Base-by-base conservation (phyloP, 23 red algal genomes). In the Gracilaria vermiculophylla region DNA sequence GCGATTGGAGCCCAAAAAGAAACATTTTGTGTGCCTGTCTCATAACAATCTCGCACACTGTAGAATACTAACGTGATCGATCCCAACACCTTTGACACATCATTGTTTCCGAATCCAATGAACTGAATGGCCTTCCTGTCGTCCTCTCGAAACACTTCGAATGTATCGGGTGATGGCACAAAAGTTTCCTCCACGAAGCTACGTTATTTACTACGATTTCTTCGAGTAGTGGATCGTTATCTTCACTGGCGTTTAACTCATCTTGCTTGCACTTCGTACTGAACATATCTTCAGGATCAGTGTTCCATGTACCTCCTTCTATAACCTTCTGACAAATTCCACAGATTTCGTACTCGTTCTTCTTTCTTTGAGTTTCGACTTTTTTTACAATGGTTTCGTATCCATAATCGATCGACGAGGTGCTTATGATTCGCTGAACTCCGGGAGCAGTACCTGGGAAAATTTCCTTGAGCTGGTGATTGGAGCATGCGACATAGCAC, bases 401-500 rank as follows among this genome's bases (percentile, higher is more conserved):
- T 17, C 39, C 67, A 48, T 73, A 73, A 25, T 73, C 67, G 42
- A 48, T 48, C 12, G 42, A 73, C 2, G 67, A 48, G 28, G 39
- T 48, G 42, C 37, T 32, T 73, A 73, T 73, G 40, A 73, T 48
- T 73, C 40, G 36, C 39, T 47, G 10, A 47, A 73, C 67, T 9
- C 36, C 37, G 5, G 36, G 36, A 23, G 37, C 35, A 19, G 37
- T 73, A 28, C 67, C 40, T 27, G 67, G 36, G n/a, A 73, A 48
- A 27, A 5, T 28, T 42, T 36, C 2, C 36, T 73, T 42, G 42
- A 73, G 40, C 23, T 73, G 67, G 25, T 45, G 39, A 9, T 47
- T 73, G 42, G 67, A 73, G 19, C 42, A 73, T 4, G 67, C 67
- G 47, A 73, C n/a, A 24, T 73, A 73, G 19, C 67, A 73, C 67